A percentile compares a stretch with the other conserved stretches of the same genome.
Evolutionary conservation across 495 filamentous ascomycete species (phyloP).

Genomic region (Daldinia childiae): DNA sequence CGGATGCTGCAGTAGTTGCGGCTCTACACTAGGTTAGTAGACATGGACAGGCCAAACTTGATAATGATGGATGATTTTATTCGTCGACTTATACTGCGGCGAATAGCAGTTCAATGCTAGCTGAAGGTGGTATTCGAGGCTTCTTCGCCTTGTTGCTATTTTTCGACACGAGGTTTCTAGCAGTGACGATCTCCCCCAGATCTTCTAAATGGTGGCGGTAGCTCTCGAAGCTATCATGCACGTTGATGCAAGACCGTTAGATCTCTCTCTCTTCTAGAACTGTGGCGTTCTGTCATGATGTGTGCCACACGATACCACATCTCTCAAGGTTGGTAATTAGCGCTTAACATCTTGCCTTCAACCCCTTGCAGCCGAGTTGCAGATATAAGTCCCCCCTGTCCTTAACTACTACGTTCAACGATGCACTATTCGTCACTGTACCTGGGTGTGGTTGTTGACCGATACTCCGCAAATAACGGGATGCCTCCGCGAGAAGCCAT

Average conservation of each 20-base stretch:
- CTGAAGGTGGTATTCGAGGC: slow-evolving; percentile 15
- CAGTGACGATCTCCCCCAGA: slow-evolving; percentile 27
- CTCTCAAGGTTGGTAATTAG: slow-evolving; percentile 24
- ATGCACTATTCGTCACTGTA: slow-evolving; percentile 20
- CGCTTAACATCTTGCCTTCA: background rate
- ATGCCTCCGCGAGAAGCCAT: slow-evolving; percentile 12
- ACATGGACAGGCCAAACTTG: background rate
- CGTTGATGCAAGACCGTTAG: slow-evolving; percentile 36
- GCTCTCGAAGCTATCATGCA: slow-evolving; percentile 33
- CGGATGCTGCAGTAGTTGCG: slow-evolving; percentile 11
- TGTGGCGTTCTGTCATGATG: slow-evolving; percentile 16
- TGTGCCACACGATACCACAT: slow-evolving; percentile 22
- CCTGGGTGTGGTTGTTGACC: slow-evolving; percentile 13
- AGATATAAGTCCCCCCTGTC: slow-evolving; percentile 36
- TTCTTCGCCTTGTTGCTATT: slow-evolving; percentile 30
- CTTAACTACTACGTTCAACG: slow-evolving; percentile 20
- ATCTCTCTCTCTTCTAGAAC: slow-evolving; percentile 11
- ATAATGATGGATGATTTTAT: background rate
- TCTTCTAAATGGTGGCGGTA: slow-evolving; percentile 13
- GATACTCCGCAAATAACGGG: slow-evolving; percentile 13
- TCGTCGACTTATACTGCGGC: background rate
- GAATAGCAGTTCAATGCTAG: slow-evolving; percentile 6
- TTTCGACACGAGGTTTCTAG: slow-evolving; percentile 38
- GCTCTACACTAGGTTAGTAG: slow-evolving; percentile 6
- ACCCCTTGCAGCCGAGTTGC: slow-evolving; percentile 39